These are phyloP conservation scores for Fusarium pseudocircinatum DNA, from an alignment of 2,329 filamentous ascomycete genomes.

Conservation along the genomic window DNA sequence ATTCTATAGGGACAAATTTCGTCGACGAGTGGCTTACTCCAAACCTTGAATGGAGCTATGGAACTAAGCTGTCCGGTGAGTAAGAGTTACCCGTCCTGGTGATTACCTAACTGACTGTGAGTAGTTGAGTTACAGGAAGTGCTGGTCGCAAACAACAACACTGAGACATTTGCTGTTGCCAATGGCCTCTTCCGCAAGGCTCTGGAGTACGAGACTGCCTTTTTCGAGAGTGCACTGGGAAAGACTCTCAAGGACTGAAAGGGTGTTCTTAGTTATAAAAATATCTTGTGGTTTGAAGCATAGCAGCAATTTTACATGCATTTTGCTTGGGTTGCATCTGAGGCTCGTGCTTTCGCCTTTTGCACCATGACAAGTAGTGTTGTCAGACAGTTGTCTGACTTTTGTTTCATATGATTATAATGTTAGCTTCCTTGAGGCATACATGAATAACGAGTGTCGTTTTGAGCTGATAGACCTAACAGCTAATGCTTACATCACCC, in stretches of 20 bases:
- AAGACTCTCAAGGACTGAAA: fast-evolving
- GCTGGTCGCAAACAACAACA: neutral
- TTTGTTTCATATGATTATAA: fast-evolving
- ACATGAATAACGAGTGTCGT: fast-evolving
- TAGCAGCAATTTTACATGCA: fast-evolving
- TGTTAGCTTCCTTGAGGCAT: fast-evolving
- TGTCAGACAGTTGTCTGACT: neutral
- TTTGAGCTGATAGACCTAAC: neutral
- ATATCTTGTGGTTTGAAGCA: too few relatives aligned
- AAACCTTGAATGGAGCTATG: neutral
- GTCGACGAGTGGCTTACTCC: neutral
- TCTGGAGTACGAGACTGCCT: neutral
- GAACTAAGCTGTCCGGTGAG: neutral
- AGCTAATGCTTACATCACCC: neutral
- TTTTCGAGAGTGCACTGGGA: neutral
- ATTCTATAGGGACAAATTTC: neutral
- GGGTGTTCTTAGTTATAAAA: too few relatives aligned
- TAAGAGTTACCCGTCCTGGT: fast-evolving
- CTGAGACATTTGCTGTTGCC: neutral
- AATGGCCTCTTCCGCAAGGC: neutral
- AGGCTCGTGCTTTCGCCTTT: fast-evolving
- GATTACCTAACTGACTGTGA: fast-evolving
- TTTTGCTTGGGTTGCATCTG: fast-evolving
- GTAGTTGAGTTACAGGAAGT: neutral
- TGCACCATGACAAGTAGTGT: fast-evolving